Conservation (phyloP, 352 stramenopile genomes). For the Globisporangium takayamanum region DNA sequence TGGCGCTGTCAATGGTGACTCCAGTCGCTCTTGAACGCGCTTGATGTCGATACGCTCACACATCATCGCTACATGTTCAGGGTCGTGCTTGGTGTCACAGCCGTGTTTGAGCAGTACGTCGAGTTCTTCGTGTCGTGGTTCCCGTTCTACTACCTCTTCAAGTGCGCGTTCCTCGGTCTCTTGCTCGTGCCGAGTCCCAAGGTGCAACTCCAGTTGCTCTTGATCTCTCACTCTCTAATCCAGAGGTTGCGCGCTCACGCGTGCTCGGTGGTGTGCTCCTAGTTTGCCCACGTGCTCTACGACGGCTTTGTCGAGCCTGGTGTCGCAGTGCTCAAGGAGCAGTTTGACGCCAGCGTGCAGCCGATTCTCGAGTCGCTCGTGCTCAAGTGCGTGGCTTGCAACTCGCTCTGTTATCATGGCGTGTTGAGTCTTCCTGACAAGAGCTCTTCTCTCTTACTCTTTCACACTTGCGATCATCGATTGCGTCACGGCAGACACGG, state of each 20-base stretch:
- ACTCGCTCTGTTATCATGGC: background rate
- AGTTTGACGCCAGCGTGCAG: conserved; percentile 38
- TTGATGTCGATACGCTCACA: no score
- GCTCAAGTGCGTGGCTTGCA: conserved; percentile 29
- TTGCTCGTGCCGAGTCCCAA: conserved; percentile 57
- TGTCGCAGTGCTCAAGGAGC: conserved; percentile 30
- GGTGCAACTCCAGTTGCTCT: conserved; percentile 5
- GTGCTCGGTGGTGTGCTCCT: background rate
- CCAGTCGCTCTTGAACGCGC: no score
- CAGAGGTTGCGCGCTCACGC: background rate
- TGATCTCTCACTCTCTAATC: background rate
- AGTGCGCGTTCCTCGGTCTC: conserved; percentile 48
- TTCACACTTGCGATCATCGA: background rate
- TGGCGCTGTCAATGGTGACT: no score
- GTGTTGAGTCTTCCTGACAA: background rate
- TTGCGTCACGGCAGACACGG: conserved; percentile 26
- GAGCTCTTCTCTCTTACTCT: background rate
- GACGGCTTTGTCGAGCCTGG: conserved; percentile 52
- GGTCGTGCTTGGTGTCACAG: conserved; percentile 48
- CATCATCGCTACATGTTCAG: conserved; percentile 10
- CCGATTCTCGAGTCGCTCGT: conserved; percentile 48
- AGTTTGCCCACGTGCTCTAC: conserved; percentile 63
- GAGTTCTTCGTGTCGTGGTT: conserved; percentile 73
- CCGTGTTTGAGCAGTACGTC: conserved; percentile 61
- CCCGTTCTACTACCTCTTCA: conserved; percentile 75